Percentiles rank a stretch among this genome's conserved stretches.
Evolutionary conservation across 768 basidiomycete species (phyloP).

Genomic region (Rhizopogon salebrosus): DNA sequence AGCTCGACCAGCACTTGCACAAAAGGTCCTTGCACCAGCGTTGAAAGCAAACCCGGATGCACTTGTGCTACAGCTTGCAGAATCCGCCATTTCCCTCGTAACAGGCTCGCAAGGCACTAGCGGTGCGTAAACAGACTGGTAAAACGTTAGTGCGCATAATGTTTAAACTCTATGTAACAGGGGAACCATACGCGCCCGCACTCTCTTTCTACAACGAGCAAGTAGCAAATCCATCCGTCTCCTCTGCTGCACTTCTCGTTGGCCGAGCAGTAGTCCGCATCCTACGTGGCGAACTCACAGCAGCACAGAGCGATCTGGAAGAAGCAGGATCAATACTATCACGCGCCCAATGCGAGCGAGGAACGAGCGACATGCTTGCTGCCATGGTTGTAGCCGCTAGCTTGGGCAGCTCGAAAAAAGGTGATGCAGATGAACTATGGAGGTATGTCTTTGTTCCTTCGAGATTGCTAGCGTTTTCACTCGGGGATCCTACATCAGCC

Average conservation of each 20-base stretch:
- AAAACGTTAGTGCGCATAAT: too few relatives aligned
- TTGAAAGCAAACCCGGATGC: slow-evolving; percentile 88
- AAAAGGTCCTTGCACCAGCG: slow-evolving; percentile 77
- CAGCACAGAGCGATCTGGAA: slow-evolving; percentile 77
- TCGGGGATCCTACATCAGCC: slow-evolving; percentile 23
- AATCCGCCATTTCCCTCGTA: slow-evolving; percentile 73
- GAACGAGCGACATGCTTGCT: slow-evolving; percentile 60
- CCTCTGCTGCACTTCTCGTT: slow-evolving; percentile 68
- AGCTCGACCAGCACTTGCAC: slow-evolving; percentile 80
- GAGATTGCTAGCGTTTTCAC: slow-evolving; percentile 4
- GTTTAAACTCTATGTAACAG: slow-evolving; percentile 7
- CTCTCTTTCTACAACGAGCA: slow-evolving; percentile 78
- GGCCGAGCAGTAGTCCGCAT: slow-evolving; percentile 78
- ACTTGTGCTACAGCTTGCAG: slow-evolving; percentile 82
- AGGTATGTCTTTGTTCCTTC: slow-evolving; percentile 40
- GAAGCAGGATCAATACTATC: slow-evolving; percentile 48
- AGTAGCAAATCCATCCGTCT: slow-evolving; percentile 71
- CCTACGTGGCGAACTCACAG: slow-evolving; percentile 66
- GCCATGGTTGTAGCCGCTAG: slow-evolving; percentile 62
- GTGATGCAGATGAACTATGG: slow-evolving; percentile 65
- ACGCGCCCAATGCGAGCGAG: slow-evolving; percentile 37
- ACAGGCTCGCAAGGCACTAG: slow-evolving; percentile 67
- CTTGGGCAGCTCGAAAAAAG: slow-evolving; percentile 49
- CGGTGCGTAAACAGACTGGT: slow-evolving; percentile 25
- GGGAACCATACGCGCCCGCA: slow-evolving; percentile 33